phyloP scores from a whole-genome alignment of 495 filamentous ascomycete species.

The Glonium stellatum region DNA sequence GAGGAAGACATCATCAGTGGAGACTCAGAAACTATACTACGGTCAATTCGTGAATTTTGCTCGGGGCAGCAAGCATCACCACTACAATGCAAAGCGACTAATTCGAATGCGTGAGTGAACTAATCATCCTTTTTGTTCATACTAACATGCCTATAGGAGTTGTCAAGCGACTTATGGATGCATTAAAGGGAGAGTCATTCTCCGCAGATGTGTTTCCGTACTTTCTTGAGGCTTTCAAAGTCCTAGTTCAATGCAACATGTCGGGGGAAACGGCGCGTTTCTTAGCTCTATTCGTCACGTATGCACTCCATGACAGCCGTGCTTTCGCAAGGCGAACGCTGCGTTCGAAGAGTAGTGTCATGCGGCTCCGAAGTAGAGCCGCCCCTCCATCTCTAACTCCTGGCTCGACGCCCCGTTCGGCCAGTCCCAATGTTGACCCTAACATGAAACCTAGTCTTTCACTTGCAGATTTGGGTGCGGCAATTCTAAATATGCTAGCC shows the following conservation, averaged over 20 bases:
- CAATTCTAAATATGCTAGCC: conserved; percentile 75
- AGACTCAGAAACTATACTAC: conserved; percentile 82
- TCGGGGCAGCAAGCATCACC: conserved; percentile 75
- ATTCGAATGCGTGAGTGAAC: conserved; percentile 76
- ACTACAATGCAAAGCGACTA: conserved; percentile 81
- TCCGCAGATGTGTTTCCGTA: conserved; percentile 59
- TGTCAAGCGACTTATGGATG: conserved; percentile 81
- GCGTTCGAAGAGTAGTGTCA: conserved; percentile 37
- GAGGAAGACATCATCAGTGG: conserved; percentile 60
- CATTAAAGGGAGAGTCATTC: conserved; percentile 77
- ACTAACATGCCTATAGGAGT: conserved; percentile 52
- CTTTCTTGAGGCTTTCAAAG: conserved; percentile 70
- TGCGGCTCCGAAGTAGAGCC: conserved; percentile 25
- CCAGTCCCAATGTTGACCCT: conserved; percentile 21
- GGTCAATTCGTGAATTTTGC: conserved; percentile 82
- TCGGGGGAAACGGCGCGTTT: conserved; percentile 77
- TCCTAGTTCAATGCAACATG: conserved; percentile 68
- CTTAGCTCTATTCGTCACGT: conserved; percentile 89
- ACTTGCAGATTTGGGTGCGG: conserved; percentile 55
- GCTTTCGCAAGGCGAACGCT: conserved; percentile 47
- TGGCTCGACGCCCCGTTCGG: conserved; percentile 23
- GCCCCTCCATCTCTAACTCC: conserved; percentile 19
- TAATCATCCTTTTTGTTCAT: background rate
- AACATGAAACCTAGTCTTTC: conserved; percentile 20
- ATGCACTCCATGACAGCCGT: conserved; percentile 65